A percentile compares a stretch with the other conserved stretches of the same genome.
phyloP scores from a whole-genome alignment of 176 grass and related monocot species.

The Hordeum marinum region DNA sequence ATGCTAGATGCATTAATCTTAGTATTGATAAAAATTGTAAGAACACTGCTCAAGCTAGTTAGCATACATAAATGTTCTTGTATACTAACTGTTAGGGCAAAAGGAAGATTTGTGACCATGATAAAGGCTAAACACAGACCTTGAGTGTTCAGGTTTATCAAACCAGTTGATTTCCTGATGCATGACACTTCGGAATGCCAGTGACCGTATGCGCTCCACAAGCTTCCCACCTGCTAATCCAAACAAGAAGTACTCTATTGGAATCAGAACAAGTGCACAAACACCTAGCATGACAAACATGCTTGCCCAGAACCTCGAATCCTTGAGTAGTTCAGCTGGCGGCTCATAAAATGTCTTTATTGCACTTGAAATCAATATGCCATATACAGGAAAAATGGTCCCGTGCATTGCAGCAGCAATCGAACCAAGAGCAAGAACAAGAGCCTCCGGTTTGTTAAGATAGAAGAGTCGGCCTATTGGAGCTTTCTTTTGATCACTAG shows the following conservation, averaged over 20 bases:
- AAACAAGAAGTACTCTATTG: conserved; percentile 64
- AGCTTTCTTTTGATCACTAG: conserved; percentile 33
- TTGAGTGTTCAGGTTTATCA: conserved; percentile 80
- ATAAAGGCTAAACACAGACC: conserved; percentile 22
- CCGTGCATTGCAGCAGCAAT: conserved; percentile 48
- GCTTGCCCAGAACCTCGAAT: conserved; percentile 74
- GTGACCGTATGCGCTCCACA: conserved; percentile 62
- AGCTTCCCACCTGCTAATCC: conserved; percentile 74
- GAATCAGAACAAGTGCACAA: conserved; percentile 35
- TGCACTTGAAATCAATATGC: conserved; percentile 61
- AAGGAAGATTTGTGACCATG: background rate
- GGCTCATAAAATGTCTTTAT: conserved; percentile 81
- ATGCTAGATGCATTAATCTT: background rate
- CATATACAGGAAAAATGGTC: conserved; percentile 54
- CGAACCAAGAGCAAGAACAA: conserved; percentile 56
- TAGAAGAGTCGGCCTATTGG: conserved; percentile 50
- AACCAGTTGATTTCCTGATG: conserved; percentile 86
- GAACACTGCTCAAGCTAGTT: background rate
- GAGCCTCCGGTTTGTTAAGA: conserved; percentile 76
- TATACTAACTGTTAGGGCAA: background rate
- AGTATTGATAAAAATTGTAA: background rate
- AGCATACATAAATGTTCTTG: background rate
- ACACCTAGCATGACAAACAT: conserved; percentile 55
- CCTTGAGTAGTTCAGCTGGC: conserved; percentile 44
- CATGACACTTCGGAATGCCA: conserved; percentile 54